Base-by-base conservation (phyloP, 2,329 filamentous ascomycete genomes). In the Colletotrichum sp. region DNA sequence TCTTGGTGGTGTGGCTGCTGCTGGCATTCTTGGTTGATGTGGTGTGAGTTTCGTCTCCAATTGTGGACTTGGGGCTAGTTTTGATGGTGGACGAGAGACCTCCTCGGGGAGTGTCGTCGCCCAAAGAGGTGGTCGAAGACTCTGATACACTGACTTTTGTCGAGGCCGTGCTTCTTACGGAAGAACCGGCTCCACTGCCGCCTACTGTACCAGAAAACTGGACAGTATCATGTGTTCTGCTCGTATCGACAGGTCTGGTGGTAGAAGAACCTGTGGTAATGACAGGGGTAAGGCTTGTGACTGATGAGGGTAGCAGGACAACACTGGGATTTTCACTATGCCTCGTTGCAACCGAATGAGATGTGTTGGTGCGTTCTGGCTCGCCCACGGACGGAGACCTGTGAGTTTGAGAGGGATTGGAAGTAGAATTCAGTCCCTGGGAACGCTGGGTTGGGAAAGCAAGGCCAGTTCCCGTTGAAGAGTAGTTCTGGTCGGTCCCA, bases 401-500 rank as follows among this genome's bases (percentile, higher is more conserved):
- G 43, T 52, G n/a, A 52, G 43, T 22, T 22, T 22, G 10, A 52
- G n/a, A 52, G n/a, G 43, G n/a, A 8, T 12, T 13, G 6, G 0
- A 52, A 4, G 43, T 52, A 13, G n/a, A 52, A 22, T 25, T 52
- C 0, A 25, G 10, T 13, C 10, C 8, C 12, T 52, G 43, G 6
- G 43, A 22, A 13, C n/a, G n/a, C 43, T 52, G 43, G 1, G 43
- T 52, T 22, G 43, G 6, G n/a, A 52, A 8, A 4, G n/a, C 8
- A 8, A 6, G 10, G 2, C 10, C 10, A 13, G 43, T 52, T 52
- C 6, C 43, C 3, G 43, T 13, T 22, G 43, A 52, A 52, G 43
- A 22, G n/a, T 22, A 52, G 43, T 3, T 52, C n/a, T 52, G n/a
- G 0, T 52, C 5, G 0, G 3, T 13, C 10, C 10, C 43, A 2